A percentile compares a stretch with the other conserved stretches of the same genome.
Conservation (phyloP, 352 stramenopile genomes). For the Globisporangium middletonii region DNA sequence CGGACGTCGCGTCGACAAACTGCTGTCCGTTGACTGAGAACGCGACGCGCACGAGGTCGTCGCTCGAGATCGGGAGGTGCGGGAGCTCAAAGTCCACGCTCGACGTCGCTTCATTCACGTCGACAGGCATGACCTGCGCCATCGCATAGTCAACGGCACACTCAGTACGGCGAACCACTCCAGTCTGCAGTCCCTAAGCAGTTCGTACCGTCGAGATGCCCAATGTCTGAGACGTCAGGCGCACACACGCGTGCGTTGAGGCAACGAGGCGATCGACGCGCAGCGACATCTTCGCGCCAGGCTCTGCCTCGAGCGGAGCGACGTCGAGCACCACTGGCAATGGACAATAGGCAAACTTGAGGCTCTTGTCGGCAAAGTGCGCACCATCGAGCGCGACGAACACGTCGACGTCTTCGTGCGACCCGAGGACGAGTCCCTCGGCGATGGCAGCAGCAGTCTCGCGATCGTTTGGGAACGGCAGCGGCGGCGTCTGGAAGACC, state of each 20-base stretch:
- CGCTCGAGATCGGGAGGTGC: constrained; percentile 6
- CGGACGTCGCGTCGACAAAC: constrained; percentile 6
- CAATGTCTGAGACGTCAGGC: constrained; percentile 12
- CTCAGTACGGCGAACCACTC: not conserved
- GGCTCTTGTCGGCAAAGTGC: constrained; percentile 33
- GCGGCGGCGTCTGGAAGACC: constrained; percentile 30
- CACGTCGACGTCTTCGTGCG: constrained; percentile 37
- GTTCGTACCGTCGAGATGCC: constrained; percentile 19
- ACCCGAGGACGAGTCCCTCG: constrained; percentile 22
- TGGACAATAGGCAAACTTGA: constrained; percentile 23
- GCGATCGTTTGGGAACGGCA: constrained; percentile 28
- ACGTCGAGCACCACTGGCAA: constrained; percentile 13
- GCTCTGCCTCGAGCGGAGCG: constrained; percentile 15
- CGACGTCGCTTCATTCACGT: constrained; percentile 9
- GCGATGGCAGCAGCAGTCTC: constrained; percentile 16
- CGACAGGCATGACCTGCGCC: constrained; percentile 13
- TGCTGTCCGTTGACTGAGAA: constrained; percentile 17
- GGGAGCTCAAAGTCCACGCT: constrained; percentile 13
- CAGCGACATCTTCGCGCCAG: constrained; percentile 16
- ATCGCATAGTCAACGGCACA: not conserved
- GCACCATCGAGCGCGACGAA: constrained; percentile 45
- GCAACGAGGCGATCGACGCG: constrained; percentile 14
- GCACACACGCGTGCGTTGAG: constrained; percentile 12
- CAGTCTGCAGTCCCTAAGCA: not conserved
- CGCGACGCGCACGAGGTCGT: constrained; percentile 11